These are phyloP conservation scores for Daedaleopsis nitida DNA, from an alignment of 768 basidiomycete genomes.

Conservation along the genomic window DNA sequence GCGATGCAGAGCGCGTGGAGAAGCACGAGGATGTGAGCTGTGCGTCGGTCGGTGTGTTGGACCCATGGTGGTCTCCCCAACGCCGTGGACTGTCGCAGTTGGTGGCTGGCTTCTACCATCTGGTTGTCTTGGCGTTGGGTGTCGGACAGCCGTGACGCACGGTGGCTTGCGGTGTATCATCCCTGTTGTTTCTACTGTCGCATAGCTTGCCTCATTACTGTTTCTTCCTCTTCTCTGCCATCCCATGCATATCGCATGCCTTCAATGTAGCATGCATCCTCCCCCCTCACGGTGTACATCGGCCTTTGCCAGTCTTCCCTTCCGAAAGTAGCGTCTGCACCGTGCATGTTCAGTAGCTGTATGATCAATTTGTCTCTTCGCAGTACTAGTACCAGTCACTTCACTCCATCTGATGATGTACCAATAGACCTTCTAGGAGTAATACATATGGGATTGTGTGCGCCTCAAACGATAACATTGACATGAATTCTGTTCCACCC, in stretches of 20 bases:
- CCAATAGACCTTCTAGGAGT: constrained; percentile 1
- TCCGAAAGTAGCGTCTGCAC: not conserved
- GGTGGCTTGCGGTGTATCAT: too few species aligned
- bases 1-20: constrained; percentile 92
- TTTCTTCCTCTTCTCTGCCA: not conserved
- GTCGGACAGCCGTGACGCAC: too few species aligned
- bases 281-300: not conserved
- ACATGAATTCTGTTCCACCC: too few species aligned
- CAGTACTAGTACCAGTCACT: not conserved
- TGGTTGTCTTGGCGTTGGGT: not conserved
- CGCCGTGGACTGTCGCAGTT: too few species aligned
- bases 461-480: too few species aligned
- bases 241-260: not conserved
- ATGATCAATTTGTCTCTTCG: not conserved
- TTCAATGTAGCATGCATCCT: not conserved
- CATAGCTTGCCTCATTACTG: not conserved
- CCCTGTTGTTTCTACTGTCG: too few species aligned
- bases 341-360: not conserved
- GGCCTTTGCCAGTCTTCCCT: not conserved
- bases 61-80: not conserved
- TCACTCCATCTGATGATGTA: not conserved
- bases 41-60: not conserved
- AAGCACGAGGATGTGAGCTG: constrained; percentile 55
- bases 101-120: not conserved
- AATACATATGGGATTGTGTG: not conserved